Evolutionary conservation across 106 monocot genomes (phyloP).

Genomic region (Dioscorea zingiberensis): DNA sequence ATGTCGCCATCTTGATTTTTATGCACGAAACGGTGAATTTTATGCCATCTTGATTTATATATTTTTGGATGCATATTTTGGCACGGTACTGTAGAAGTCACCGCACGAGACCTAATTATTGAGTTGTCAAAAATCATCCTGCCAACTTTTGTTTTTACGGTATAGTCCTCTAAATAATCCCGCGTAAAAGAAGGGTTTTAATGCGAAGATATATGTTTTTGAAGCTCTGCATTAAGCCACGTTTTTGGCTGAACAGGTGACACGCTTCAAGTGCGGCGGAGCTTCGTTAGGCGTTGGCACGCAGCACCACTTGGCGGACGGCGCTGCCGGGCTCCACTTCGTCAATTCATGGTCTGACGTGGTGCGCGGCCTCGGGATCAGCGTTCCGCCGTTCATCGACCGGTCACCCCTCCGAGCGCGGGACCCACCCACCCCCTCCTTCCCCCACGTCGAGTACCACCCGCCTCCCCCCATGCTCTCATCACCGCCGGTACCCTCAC

Average conservation of each 20-base stretch:
- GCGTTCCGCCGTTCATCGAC: conserved; percentile 23
- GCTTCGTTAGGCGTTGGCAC: conserved; percentile 16
- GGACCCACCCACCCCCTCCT: conserved; percentile 13
- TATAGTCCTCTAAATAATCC: no score
- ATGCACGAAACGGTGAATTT: no score
- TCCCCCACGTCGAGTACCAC: conserved; percentile 26
- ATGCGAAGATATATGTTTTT: no score
- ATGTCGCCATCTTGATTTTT: no score
- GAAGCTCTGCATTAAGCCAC: no score
- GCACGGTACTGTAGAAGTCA: no score
- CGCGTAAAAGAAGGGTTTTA: no score
- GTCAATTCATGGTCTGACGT: conserved; percentile 33
- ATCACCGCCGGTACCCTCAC: not conserved
- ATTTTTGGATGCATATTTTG: no score
- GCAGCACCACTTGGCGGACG: conserved; percentile 33
- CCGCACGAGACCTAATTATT: no score
- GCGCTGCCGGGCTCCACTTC: conserved; percentile 22
- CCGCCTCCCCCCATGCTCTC: not conserved
- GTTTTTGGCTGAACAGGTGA: conserved; percentile 10
- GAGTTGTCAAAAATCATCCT: no score
- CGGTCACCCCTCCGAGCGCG: conserved; percentile 41
- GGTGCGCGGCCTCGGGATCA: conserved; percentile 14
- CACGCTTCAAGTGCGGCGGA: conserved; percentile 31
- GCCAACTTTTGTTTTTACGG: no score
- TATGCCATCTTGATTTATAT: no score